Percentiles rank a stretch among this genome's conserved stretches.
Evolutionary conservation across 257 asterid species (phyloP).

Genomic region (Petunia secreta): DNA sequence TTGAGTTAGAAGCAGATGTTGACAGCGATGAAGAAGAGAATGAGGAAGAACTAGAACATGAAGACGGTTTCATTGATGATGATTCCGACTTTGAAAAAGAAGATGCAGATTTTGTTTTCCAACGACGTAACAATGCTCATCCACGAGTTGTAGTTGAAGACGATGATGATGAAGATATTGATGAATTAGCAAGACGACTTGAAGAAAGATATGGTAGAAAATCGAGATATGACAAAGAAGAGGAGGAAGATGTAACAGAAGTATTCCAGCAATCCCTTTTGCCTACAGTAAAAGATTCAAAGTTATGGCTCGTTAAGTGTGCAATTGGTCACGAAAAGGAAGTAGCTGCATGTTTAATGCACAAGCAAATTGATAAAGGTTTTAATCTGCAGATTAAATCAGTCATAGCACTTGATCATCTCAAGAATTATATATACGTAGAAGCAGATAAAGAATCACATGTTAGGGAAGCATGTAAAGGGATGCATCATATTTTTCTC

Average conservation of each 20-base stretch:
- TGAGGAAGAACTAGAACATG: background rate
- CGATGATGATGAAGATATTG: slow-evolving; percentile 17
- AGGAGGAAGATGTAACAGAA: background rate
- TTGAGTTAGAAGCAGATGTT: slow-evolving; percentile 12
- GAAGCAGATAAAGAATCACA: slow-evolving; percentile 32
- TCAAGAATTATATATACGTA: slow-evolving; percentile 23
- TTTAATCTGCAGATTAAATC: background rate
- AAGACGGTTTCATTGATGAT: slow-evolving; percentile 25
- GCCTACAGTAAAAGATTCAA: background rate
- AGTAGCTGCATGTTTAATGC: slow-evolving; percentile 24
- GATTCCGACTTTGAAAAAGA: background rate
- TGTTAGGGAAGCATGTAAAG: slow-evolving; percentile 46
- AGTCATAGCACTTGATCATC: slow-evolving; percentile 20
- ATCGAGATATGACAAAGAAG: background rate
- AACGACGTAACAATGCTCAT: background rate
- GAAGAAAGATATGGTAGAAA: slow-evolving; percentile 19
- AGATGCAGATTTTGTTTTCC: background rate
- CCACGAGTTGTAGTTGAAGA: background rate
- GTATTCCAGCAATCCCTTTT: background rate
- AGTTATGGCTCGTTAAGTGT: background rate
- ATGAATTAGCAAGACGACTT: slow-evolving; percentile 22
- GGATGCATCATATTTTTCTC: slow-evolving; percentile 70
- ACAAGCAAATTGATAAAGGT: slow-evolving; percentile 11
- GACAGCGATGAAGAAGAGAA: background rate
- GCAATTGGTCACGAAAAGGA: slow-evolving; percentile 9